Percentiles rank a stretch among this genome's conserved stretches.
Evolutionary conservation across 768 basidiomycete species (phyloP).

Genomic region (Sporobolomyces pararoseus): DNA sequence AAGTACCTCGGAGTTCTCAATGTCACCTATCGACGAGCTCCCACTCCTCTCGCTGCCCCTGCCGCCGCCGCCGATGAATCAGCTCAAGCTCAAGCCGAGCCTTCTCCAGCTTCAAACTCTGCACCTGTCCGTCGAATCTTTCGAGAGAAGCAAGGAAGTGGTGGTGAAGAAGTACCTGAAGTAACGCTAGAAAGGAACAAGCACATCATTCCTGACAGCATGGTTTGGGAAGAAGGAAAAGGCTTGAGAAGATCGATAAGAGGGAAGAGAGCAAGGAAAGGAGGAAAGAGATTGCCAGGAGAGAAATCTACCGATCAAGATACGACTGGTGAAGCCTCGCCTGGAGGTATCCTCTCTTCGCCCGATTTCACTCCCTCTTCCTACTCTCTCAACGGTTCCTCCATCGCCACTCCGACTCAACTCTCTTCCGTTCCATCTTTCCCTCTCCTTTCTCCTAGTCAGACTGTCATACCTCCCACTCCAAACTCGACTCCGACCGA

Average conservation of each 20-base stretch:
- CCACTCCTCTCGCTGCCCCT: too few relatives aligned
- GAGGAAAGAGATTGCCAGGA: background rate
- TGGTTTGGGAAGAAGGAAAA: slow-evolving; percentile 55
- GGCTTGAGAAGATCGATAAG: slow-evolving; percentile 40
- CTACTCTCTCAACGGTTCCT: slow-evolving; percentile 31
- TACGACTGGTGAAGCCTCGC: slow-evolving; percentile 14
- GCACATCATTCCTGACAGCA: slow-evolving; percentile 95
- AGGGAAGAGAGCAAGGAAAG: slow-evolving; percentile 12
- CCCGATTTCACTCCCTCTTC: slow-evolving; percentile 38
- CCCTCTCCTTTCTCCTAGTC: slow-evolving; percentile 13
- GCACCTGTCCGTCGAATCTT: slow-evolving; percentile 36
- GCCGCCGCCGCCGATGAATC: slow-evolving; percentile 40
- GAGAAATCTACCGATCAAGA: slow-evolving; percentile 33
- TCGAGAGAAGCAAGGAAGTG: slow-evolving; percentile 45
- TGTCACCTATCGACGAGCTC: slow-evolving; percentile 84
- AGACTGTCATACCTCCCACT: slow-evolving; percentile 25
- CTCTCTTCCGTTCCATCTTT: slow-evolving; percentile 26
- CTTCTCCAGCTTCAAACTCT: background rate
- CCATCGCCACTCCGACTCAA: slow-evolving; percentile 12
- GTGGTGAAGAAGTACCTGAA: slow-evolving; percentile 71
- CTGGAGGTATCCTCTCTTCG: slow-evolving; percentile 29
- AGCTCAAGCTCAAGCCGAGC: slow-evolving; percentile 23
- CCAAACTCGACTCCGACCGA: slow-evolving; percentile 41
- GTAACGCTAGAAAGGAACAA: slow-evolving; percentile 85
- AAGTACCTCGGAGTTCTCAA: slow-evolving; percentile 98